Evolutionary conservation across 2,329 filamentous ascomycete genomes (phyloP).

Genomic region (Cercospora beticola): DNA sequence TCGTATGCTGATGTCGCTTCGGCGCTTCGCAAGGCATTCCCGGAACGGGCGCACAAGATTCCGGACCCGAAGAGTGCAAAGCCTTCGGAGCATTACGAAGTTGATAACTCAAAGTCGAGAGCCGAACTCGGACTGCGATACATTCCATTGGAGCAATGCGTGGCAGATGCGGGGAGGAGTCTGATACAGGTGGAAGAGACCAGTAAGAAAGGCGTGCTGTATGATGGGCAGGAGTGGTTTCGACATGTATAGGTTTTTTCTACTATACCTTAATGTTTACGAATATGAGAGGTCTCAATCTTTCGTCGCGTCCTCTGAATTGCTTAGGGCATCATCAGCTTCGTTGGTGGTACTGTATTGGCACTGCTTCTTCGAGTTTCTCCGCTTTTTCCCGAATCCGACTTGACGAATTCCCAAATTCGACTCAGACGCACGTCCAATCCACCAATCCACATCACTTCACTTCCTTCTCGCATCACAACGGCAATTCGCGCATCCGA

Average conservation of each 20-base stretch:
- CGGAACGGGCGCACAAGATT: neutral
- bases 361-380: neutral
- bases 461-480: neutral
- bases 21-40: neutral
- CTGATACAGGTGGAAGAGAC: conserved; percentile 6
- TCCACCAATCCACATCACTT: neutral
- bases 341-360: neutral
- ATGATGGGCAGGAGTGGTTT: conserved; percentile 17
- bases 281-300: neutral
- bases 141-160: conserved; percentile 2
- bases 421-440: neutral
- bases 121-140: neutral
- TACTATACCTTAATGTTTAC: neutral
- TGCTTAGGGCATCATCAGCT: neutral
- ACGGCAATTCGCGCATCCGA: neutral
- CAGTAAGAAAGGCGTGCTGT: neutral
- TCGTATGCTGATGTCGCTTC: neutral
- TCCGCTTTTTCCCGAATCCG: neutral
- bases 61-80: neutral
- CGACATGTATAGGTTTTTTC: neutral
- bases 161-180: neutral
- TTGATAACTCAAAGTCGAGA: neutral
- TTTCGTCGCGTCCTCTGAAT: neutral
- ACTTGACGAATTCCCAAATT: neutral
- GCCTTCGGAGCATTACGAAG: conserved; percentile 1